Evolutionary conservation across 2,329 filamentous ascomycete genomes (phyloP), one percentile per base, ranked within the genome.

Genomic region (Trichoderma sp.): DNA sequence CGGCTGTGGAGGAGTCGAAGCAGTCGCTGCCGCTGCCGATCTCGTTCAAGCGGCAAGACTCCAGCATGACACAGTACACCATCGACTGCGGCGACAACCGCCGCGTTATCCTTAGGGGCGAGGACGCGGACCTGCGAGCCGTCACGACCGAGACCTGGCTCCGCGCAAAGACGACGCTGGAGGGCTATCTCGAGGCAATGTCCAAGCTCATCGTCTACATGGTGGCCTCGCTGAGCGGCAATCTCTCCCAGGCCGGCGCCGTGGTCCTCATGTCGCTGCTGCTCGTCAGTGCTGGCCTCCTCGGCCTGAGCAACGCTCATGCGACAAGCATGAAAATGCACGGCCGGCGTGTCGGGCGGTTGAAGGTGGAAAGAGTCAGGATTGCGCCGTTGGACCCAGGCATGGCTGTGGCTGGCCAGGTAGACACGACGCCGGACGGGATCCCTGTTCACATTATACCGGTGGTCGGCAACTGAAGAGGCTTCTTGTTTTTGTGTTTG

Each of bases 161-260:
- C 54, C 79, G 82, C 12, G 78, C 82, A 45, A 82, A 84, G 74
- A 86, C 83, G 0, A 76, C 79, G 29, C 56, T 81, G 2, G 84
- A 89, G 70, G 80, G 82, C 34, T 85, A 83, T 71, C 75, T 86
- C 63, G 83, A 84, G 69, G 84, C 85, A 0, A 73, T 78, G 0
- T 83, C 86, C 10, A 88, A 87, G 70, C 71, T 89, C 56, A 78
- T 87, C 67, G 86, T 89, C 4, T 90, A 87, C 72, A 72, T 87
- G 3, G 84, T 84, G 52, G 86, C 85, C 6, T 82, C 83, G 2
- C 75, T 88, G 22, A 83, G 84, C 67, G 84, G 82, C 12, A 89
- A 89, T 73, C 82, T 86, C 67, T 82, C 81, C 1, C 82, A 86
- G 72, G 78, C 79, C 0, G 86, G 86, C 4, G 81, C 84, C 39